Conservation (phyloP, 352 stramenopile species). For the Phytophthora cryptogea region DNA sequence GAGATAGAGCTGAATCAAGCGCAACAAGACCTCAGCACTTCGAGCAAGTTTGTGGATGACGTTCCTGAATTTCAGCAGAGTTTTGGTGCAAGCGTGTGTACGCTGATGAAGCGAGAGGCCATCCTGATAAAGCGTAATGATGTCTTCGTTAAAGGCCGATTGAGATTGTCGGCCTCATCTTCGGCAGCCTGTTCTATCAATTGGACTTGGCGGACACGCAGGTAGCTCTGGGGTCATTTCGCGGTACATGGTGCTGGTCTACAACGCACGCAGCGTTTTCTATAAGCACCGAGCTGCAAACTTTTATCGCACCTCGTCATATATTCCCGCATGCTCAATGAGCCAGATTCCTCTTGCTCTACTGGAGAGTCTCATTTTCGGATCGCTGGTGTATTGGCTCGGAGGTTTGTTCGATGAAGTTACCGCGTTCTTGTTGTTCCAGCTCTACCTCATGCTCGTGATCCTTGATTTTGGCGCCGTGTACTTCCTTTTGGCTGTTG, state of each 20-base stretch:
- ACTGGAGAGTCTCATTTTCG: conserved; percentile 7
- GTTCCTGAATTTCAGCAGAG: conserved; percentile 20
- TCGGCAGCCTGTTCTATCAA: conserved; percentile 27
- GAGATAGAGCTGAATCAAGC: not conserved
- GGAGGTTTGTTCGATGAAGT: conserved; percentile 1
- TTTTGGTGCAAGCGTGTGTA: conserved; percentile 34
- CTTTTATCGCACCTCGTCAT: conserved; percentile 4
- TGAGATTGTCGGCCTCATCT: conserved; percentile 20
- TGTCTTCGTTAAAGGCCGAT: conserved; percentile 12
- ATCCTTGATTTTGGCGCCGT: conserved; percentile 1
- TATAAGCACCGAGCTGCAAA: conserved; percentile 11
- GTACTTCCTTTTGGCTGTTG: conserved; percentile 7
- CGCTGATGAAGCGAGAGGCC: conserved; percentile 18
- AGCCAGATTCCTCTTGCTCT: conserved; percentile 1
- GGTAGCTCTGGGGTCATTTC: conserved; percentile 56
- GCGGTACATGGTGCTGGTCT: conserved; percentile 76
- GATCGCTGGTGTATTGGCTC: conserved; percentile 9
- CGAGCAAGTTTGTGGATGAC: conserved; percentile 26
- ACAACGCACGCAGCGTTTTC: conserved; percentile 41
- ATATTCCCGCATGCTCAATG: conserved; percentile 1
- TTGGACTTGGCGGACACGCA: conserved; percentile 15
- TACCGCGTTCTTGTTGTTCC: not conserved
- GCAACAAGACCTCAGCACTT: not conserved
- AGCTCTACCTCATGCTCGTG: conserved; percentile 3
- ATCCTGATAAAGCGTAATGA: conserved; percentile 2